A percentile compares a stretch with the other conserved stretches of the same genome.
These are phyloP conservation scores for Kuraishia piskuri DNA, from an alignment of 805 yeast species.

Conservation along the genomic window DNA sequence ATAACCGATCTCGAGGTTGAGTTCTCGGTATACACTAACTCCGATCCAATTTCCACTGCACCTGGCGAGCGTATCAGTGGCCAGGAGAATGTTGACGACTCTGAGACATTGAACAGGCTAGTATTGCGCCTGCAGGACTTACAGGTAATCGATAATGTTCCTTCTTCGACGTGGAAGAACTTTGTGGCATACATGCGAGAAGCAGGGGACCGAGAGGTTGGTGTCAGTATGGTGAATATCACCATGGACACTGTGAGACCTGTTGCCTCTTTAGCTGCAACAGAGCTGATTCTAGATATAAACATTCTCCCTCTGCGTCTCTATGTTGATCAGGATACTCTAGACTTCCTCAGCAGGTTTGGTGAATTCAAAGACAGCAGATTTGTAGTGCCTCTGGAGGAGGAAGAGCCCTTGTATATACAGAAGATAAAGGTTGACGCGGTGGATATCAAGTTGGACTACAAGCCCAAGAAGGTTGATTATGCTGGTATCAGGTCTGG, in stretches of 20 bases:
- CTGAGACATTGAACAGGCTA: slow-evolving; percentile 40
- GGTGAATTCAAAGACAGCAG: slow-evolving; percentile 70
- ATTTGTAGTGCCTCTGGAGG: slow-evolving; percentile 48
- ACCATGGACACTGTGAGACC: slow-evolving; percentile 57
- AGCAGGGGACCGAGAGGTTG: slow-evolving; percentile 62
- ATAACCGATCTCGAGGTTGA: slow-evolving; percentile 42
- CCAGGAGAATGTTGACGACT: slow-evolving; percentile 20
- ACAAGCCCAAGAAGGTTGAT: slow-evolving; percentile 86
- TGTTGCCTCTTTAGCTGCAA: slow-evolving; percentile 49
- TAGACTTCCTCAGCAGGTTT: slow-evolving; percentile 75
- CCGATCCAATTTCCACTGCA: slow-evolving; percentile 22
- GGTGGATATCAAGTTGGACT: slow-evolving; percentile 65
- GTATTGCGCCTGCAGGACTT: slow-evolving; percentile 43
- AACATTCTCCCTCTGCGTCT: slow-evolving; percentile 66
- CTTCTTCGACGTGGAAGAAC: slow-evolving; percentile 87
- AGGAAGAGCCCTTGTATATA: slow-evolving; percentile 58
- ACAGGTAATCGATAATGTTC: slow-evolving; percentile 66
- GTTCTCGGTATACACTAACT: slow-evolving; percentile 33
- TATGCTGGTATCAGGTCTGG: slow-evolving; percentile 83
- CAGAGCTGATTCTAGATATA: slow-evolving; percentile 52
- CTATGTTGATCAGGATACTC: slow-evolving; percentile 88
- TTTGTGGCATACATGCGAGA: slow-evolving; percentile 63
- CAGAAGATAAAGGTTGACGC: slow-evolving; percentile 59
- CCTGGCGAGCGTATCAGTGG: slow-evolving; percentile 17
- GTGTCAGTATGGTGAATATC: slow-evolving; percentile 52